phyloP scores from a whole-genome alignment of 495 filamentous ascomycete species.

The Patellaria atrata region DNA sequence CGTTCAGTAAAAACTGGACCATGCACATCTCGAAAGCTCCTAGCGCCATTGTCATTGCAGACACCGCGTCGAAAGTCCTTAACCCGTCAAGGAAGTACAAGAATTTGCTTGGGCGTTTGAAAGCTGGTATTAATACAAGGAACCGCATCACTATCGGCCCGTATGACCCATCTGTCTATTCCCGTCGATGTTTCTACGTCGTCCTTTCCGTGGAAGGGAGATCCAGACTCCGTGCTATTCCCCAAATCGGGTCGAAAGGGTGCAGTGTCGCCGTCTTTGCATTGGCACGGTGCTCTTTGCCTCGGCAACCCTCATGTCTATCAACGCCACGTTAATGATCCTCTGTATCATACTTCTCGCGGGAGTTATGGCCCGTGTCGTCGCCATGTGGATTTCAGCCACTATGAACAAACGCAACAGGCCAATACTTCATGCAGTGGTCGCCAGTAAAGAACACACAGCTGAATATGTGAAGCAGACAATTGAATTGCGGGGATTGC shows the following conservation, averaged over 20 bases:
- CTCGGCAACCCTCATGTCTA: constrained; percentile 9
- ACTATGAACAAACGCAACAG: constrained; percentile 7
- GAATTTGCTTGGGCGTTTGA: constrained; percentile 9
- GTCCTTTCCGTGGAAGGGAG: constrained; percentile 12
- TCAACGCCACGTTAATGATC: constrained; percentile 8
- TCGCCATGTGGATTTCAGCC: constrained; percentile 9
- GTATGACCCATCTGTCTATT: constrained; percentile 3
- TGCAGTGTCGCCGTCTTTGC: constrained; percentile 12
- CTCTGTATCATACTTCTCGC: constrained; percentile 9
- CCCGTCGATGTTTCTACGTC: constrained; percentile 15
- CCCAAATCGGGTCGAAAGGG: constrained; percentile 5
- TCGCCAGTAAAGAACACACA: constrained; percentile 7
- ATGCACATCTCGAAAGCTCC: constrained; percentile 13
- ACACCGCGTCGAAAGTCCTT: not conserved
- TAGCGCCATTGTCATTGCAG: constrained; percentile 3
- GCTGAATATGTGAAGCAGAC: constrained; percentile 5
- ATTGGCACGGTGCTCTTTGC: constrained; percentile 17
- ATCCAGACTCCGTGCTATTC: constrained; percentile 5
- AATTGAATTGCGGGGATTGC: not conserved
- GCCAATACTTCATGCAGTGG: constrained; percentile 8
- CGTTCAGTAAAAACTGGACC: constrained; percentile 17
- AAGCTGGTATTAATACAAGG: constrained; percentile 9
- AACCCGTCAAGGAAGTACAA: not conserved
- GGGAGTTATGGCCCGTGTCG: constrained; percentile 7
- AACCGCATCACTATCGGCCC: constrained; percentile 6